Evolutionary conservation across 2,329 filamentous ascomycete genomes (phyloP).

Genomic region (Colletotrichum incanum): DNA sequence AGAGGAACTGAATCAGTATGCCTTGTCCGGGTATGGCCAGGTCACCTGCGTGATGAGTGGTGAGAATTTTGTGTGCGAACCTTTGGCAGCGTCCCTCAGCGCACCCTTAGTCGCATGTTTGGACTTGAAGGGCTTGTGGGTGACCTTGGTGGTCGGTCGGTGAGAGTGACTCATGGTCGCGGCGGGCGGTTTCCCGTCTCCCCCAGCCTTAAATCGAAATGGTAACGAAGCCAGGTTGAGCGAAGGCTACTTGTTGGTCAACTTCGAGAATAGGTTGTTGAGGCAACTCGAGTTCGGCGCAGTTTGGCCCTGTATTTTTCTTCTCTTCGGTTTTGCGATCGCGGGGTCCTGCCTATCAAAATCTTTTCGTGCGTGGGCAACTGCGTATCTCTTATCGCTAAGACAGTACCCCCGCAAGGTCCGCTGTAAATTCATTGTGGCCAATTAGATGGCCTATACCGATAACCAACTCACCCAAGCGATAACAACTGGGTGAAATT

Average conservation of each 20-base stretch:
- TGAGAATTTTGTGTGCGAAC: conserved; percentile 60
- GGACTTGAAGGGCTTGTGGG: conserved; percentile 93
- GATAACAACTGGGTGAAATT: conserved; percentile 38
- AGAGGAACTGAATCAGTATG: background rate
- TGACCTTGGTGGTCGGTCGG: conserved; percentile 89
- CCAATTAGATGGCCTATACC: background rate
- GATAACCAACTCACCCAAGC: conserved; percentile 15
- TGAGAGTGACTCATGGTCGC: conserved; percentile 83
- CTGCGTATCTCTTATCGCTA: conserved; percentile 21
- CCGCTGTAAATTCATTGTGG: background rate
- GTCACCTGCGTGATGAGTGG: background rate
- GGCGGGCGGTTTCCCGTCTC: conserved; percentile 82
- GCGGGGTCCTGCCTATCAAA: conserved; percentile 23
- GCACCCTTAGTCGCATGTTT: conserved; percentile 91
- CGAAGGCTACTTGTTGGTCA: conserved; percentile 30
- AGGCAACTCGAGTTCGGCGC: conserved; percentile 4
- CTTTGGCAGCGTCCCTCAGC: conserved; percentile 88
- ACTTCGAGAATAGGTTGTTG: background rate
- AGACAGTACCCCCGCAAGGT: conserved; percentile 53
- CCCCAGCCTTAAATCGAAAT: conserved; percentile 89
- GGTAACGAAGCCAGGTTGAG: conserved; percentile 79
- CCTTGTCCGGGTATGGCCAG: background rate
- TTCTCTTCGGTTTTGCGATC: conserved; percentile 23
- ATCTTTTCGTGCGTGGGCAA: conserved; percentile 31
- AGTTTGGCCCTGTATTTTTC: conserved; percentile 22